Evolutionary conservation across 2,329 filamentous ascomycete genomes (phyloP).

Genomic region (Neonectria hederae): DNA sequence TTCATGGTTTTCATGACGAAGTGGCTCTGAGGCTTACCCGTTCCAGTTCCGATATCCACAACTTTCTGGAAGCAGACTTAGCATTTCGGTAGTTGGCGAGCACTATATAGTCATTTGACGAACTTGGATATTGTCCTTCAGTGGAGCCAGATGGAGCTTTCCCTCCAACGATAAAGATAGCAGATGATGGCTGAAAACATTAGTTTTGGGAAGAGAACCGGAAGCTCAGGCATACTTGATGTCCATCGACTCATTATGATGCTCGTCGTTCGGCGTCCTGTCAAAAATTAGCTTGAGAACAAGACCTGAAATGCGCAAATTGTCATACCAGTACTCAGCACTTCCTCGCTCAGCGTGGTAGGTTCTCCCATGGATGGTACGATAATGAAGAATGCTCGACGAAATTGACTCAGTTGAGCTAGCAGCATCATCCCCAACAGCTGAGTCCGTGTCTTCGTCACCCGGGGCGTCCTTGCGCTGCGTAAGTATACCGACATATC

Average conservation of each 20-base stretch:
- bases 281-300: neutral
- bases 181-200: conserved; percentile 19
- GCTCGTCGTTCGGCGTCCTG: conserved; percentile 34
- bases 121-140: conserved; percentile 41
- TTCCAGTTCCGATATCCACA: conserved; percentile 65
- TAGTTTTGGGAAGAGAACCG: neutral
- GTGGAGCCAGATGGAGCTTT: conserved; percentile 25
- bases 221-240: conserved; percentile 20
- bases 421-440: conserved; percentile 24
- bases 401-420: conserved; percentile 38
- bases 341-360: conserved; percentile 36
- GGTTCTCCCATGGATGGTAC: conserved; percentile 35
- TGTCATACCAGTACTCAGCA: conserved; percentile 37
- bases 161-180: conserved; percentile 22
- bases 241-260: conserved; percentile 36
- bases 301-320: neutral
- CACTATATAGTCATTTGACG: neutral
- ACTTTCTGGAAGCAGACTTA: conserved; percentile 22
- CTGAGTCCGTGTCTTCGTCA: conserved; percentile 25
- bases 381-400: conserved; percentile 36
- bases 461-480: neutral
- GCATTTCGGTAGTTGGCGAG: conserved; percentile 8
- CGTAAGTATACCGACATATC: neutral
- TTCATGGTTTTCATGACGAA: accelerated
- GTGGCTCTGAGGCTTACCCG: conserved; percentile 49